Evolutionary conservation across 495 filamentous ascomycete species (phyloP), one percentile per base, ranked within the genome.

Genomic region (Daldinia vernicosa): DNA sequence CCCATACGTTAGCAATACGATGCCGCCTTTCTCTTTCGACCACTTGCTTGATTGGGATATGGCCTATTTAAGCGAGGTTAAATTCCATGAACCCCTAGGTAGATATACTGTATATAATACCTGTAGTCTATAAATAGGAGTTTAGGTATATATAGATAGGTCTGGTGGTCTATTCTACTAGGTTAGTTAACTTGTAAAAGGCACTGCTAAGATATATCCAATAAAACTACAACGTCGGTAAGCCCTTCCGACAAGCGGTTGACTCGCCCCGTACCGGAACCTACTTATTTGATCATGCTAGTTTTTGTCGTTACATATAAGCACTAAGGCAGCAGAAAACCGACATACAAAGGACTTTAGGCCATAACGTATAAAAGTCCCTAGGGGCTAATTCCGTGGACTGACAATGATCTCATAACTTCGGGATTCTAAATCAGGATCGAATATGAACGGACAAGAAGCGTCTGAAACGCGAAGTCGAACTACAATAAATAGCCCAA

Each of bases 401-500:
- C 43, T 47, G 8, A 9, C 17, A 47, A 24, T 19, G 8, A 47
- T 47, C 8, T 9, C 8, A 7, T 24, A 47, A 47, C 17, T 8
- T 19, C 19, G 17, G 12, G 8, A 4, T 9, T 11, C 4, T 17
- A 37, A 39, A 57, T 22, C 7, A 0, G 15, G 26, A 30, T 30
- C 26, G 9, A 53, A 53, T 7, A 57, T 24, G 33, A 57, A 37
- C 17, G 17, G 51, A 63, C 11, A 24, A 19, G n/a, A 59, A 32
- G 30, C 12, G 57, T 22, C 15, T 33, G n/a, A 32, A 50, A 40
- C 30, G 43, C 39, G 35, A 54, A 43, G 27, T 37, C 24, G 43
- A 52, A 63, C 27, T 67, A 61, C n/a, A 39, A 50, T 40, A 19
- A 32, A 70, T 70, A 57, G 17, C 59, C 60, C 37, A 32, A 65